These are phyloP conservation scores for Salix arbutifolia DNA, from an alignment of 345 rosid genomes.

Conservation along the genomic window DNA sequence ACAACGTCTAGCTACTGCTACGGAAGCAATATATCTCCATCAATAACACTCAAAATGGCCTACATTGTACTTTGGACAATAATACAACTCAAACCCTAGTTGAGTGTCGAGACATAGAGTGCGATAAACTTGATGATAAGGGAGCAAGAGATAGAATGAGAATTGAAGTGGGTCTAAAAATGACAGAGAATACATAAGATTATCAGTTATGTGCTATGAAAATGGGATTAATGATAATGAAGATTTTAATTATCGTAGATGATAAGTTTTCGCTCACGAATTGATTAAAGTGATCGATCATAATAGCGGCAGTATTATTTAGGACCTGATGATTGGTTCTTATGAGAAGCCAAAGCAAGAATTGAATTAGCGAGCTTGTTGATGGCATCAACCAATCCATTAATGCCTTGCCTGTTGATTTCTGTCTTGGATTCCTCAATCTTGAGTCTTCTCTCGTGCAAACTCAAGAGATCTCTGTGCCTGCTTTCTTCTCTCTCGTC, in stretches of 20 bases:
- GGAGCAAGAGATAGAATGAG: too few species aligned
- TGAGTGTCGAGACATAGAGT: background rate
- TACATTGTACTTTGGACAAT: background rate
- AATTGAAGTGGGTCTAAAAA: background rate
- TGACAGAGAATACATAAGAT: background rate
- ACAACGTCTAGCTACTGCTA: too few species aligned
- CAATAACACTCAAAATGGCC: background rate
- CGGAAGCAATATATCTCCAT: background rate
- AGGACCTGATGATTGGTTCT: slow-evolving; percentile 32
- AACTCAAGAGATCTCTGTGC: slow-evolving; percentile 56
- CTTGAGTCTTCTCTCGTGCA: slow-evolving; percentile 64
- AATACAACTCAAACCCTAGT: background rate
- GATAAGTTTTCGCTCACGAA: background rate
- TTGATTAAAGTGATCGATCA: background rate
- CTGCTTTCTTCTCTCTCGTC: slow-evolving; percentile 69
- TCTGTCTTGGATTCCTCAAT: slow-evolving; percentile 66
- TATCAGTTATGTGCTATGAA: slow-evolving; percentile 20
- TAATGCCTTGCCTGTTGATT: slow-evolving; percentile 53
- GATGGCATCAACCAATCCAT: slow-evolving; percentile 71
- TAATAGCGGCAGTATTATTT: slow-evolving; percentile 13
- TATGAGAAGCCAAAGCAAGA: slow-evolving; percentile 54
- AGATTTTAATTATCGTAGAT: background rate
- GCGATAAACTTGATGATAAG: background rate
- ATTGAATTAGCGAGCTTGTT: slow-evolving; percentile 82
- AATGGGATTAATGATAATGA: background rate